Evolutionary conservation across 108 stramenopile species (phyloP), one percentile per base, ranked within the genome.

Genomic region (Discostella pseudostelligera): DNA sequence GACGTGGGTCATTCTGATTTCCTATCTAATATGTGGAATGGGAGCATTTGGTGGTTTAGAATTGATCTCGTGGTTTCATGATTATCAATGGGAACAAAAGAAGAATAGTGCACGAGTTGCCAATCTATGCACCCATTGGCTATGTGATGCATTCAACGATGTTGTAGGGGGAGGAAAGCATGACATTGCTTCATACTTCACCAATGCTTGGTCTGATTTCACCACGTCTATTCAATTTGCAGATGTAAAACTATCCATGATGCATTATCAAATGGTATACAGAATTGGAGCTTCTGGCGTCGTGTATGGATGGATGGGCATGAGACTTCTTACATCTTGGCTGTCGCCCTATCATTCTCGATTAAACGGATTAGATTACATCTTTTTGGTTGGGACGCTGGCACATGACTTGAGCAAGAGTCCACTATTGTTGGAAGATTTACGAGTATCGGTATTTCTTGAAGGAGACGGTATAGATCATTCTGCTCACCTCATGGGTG

Each of bases 291-390:
- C 74, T 0, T 75, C 74, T 8, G 74, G 74, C 39, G 74, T 62
- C 0, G 59, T 75, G 14, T 67, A 75, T 54, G 74, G 74, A 24
- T 75, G 65, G 65, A 67, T 75, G 66, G 74, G 74, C n/a, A 67
- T 67, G 66, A 54, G 74, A 32, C 51, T 75, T 28, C 25, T 75
- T 0, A 75, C 74, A 11, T 75, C 74, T 24, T 49, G 50, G 43
- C 26, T 67, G 9, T 75, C 74, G 39, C 22, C 9, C 9, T 28
- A 63, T 43, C 74, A 75, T 49, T 67, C 74, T 39, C 53, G 61
- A 39, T 55, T 75, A 59, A 57, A 59, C 46, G 59, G 46, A 19
- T 57, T 66, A 45, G 74, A 75, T 62, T 75, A 67, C 47, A 46
- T 67, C 29, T 67, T 75, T 48, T 12, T 67, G 0, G 29, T 57